These are phyloP conservation scores for Apiotrichum laibachii DNA, from an alignment of 1,284 basidiomycete genomes.

Conservation along the genomic window DNA sequence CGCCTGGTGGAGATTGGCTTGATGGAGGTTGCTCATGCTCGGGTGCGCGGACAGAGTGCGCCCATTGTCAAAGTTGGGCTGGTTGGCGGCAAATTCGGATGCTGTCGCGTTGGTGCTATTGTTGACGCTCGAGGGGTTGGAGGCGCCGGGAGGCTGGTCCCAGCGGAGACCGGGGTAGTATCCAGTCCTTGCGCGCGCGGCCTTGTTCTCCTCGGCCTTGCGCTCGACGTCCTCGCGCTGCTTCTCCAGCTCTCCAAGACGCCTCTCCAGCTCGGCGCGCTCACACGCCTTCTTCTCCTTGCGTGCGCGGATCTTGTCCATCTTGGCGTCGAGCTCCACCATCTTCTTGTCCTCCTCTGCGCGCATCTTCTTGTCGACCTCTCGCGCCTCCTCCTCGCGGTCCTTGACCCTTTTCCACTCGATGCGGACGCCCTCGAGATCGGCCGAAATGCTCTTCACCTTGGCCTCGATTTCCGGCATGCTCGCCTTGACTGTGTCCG, in stretches of 20 bases:
- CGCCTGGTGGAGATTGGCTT: not conserved
- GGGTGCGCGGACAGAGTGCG: conserved; percentile 3
- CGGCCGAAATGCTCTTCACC: conserved; percentile 26
- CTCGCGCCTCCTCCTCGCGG: conserved; percentile 40
- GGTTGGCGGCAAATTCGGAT: not conserved
- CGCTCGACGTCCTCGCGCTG: conserved; percentile 41
- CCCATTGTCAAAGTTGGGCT: not conserved
- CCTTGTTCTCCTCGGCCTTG: conserved; percentile 36
- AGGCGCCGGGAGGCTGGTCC: conserved; percentile 1
- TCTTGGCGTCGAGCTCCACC: conserved; percentile 58
- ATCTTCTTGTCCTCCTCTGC: conserved; percentile 47
- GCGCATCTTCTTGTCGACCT: conserved; percentile 38
- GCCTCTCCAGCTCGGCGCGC: conserved; percentile 40
- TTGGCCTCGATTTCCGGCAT: conserved; percentile 35
- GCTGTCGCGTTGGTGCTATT: not conserved
- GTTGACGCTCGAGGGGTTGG: not conserved
- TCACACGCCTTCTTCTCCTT: conserved; percentile 53
- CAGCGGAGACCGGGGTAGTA: conserved; percentile 17
- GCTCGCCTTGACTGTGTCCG: conserved; percentile 33
- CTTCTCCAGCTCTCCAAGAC: conserved; percentile 43
- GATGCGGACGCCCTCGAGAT: conserved; percentile 33
- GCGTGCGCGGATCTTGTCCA: conserved; percentile 67
- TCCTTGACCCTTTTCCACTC: conserved; percentile 37
- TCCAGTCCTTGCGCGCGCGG: conserved; percentile 17
- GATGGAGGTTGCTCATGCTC: conserved; percentile 7